These are phyloP conservation scores for Polyplosphaeria fusca DNA, from an alignment of 495 filamentous ascomycete genomes.

Conservation along the genomic window DNA sequence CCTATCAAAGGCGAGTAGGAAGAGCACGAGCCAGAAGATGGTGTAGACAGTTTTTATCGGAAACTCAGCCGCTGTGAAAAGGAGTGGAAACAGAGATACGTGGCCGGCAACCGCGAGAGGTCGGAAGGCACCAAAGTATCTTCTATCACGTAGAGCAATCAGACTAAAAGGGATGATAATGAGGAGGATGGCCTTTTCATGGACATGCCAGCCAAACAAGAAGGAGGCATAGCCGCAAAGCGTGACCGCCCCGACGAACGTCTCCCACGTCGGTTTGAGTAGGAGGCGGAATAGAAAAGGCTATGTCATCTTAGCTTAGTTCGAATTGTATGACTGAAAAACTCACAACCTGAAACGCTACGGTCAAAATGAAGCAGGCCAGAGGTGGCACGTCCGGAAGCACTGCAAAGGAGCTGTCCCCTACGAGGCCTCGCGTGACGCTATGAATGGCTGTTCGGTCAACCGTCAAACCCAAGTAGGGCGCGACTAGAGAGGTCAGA, in stretches of 20 bases:
- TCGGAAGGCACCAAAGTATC: slow-evolving; percentile 87
- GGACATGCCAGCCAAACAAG: slow-evolving; percentile 97
- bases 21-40: slow-evolving; percentile 82
- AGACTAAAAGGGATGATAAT: slow-evolving; percentile 95
- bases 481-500: slow-evolving; percentile 56
- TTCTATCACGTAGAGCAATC: slow-evolving; percentile 85
- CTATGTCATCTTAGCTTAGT: slow-evolving; percentile 40
- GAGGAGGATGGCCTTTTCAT: slow-evolving; percentile 93
- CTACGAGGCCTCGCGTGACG: slow-evolving; percentile 87
- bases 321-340: background rate
- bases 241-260: slow-evolving; percentile 82
- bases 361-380: slow-evolving; percentile 75
- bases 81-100: slow-evolving; percentile 88
- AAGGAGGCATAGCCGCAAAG: slow-evolving; percentile 97
- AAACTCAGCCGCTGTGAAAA: slow-evolving; percentile 89
- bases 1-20: slow-evolving; percentile 80
- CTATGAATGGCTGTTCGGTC: slow-evolving; percentile 74
- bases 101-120: slow-evolving; percentile 90
- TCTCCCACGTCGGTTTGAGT: slow-evolving; percentile 74
- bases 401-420: slow-evolving; percentile 92
- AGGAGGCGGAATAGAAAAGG: slow-evolving; percentile 80
- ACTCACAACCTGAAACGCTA: slow-evolving; percentile 74
- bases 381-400: slow-evolving; percentile 80
- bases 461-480: slow-evolving; percentile 68
- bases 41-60: slow-evolving; percentile 92